These are phyloP conservation scores for Pythium coloratum DNA, from an alignment of 352 stramenopile species.

Conservation along the genomic window DNA sequence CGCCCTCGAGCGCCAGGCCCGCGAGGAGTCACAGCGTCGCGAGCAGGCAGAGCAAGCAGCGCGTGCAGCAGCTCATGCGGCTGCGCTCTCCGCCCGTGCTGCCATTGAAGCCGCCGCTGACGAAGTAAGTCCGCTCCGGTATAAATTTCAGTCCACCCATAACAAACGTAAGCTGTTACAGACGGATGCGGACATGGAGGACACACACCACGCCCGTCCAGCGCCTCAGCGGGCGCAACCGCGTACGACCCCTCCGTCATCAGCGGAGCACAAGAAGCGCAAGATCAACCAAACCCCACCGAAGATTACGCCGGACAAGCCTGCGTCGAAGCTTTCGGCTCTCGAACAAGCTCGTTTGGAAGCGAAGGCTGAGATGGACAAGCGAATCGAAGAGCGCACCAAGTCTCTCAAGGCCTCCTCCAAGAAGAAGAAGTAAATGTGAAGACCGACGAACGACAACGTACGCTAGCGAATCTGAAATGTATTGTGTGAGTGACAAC, in stretches of 20 bases:
- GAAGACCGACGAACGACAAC: background rate
- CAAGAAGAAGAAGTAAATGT: constrained; percentile 69
- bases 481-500: constrained; percentile 15
- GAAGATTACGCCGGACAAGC: constrained; percentile 27
- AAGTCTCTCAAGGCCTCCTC: constrained; percentile 44
- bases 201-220: constrained; percentile 27
- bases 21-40: constrained; percentile 53
- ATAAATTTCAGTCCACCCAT: constrained; percentile 25
- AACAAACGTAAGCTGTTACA: constrained; percentile 38
- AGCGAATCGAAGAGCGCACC: constrained; percentile 63
- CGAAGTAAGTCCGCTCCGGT: constrained; percentile 35
- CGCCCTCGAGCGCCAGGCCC: constrained; percentile 45
- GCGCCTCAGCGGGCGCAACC: constrained; percentile 9
- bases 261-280: constrained; percentile 47
- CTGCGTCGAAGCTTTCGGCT: constrained; percentile 13
- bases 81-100: constrained; percentile 64
- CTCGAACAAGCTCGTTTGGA: constrained; percentile 63
- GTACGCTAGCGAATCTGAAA: constrained; percentile 6
- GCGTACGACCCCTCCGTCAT: constrained; percentile 11
- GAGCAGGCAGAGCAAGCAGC: constrained; percentile 65
- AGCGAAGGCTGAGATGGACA: constrained; percentile 72
- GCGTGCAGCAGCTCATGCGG: constrained; percentile 57
- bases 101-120: constrained; percentile 62
- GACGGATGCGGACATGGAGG: constrained; percentile 64
- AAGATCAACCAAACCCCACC: constrained; percentile 39